Conservation (phyloP, 2,329 filamentous ascomycete species). For the Lachnellula suecica region DNA sequence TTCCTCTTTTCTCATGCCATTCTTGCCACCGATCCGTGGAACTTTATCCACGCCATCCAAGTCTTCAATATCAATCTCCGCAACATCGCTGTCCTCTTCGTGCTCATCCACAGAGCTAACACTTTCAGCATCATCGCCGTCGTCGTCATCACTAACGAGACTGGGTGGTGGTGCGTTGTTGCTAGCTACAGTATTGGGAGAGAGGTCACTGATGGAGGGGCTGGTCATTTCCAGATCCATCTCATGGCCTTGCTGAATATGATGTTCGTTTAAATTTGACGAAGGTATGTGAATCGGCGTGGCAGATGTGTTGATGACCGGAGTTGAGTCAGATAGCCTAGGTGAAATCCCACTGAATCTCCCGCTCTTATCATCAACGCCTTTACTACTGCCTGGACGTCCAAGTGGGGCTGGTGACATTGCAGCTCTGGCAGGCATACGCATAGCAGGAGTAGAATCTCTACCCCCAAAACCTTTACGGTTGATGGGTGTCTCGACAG, state of each 20-base stretch:
- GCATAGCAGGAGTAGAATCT: constrained; percentile 41
- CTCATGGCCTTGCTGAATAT: constrained; percentile 12
- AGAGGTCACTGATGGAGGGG: constrained; percentile 62
- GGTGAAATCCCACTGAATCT: constrained; percentile 40
- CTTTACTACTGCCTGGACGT: constrained; percentile 59
- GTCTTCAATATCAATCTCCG: constrained; percentile 61
- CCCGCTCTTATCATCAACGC: constrained; percentile 36
- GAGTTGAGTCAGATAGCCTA: constrained; percentile 37
- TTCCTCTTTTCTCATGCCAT: constrained; percentile 31
- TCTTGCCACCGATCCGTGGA: constrained; percentile 21
- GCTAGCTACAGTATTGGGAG: constrained; percentile 67
- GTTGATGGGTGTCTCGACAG: constrained; percentile 40
- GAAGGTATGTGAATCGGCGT: constrained; percentile 21
- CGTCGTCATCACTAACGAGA: constrained; percentile 77
- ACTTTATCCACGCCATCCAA: constrained; percentile 35
- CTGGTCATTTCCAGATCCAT: constrained; percentile 38
- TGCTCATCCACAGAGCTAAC: constrained; percentile 41
- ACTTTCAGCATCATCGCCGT: constrained; percentile 59
- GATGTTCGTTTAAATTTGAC: no score
- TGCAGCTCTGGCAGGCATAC: constrained; percentile 57
- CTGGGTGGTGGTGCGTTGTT: constrained; percentile 68
- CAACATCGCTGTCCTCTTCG: constrained; percentile 59
- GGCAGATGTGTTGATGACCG: constrained; percentile 21
- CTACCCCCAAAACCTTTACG: constrained; percentile 39
- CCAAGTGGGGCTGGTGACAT: constrained; percentile 48